Base-by-base conservation (phyloP, 2,329 filamentous ascomycete genomes). In the Pleurostoma richardsiae region DNA sequence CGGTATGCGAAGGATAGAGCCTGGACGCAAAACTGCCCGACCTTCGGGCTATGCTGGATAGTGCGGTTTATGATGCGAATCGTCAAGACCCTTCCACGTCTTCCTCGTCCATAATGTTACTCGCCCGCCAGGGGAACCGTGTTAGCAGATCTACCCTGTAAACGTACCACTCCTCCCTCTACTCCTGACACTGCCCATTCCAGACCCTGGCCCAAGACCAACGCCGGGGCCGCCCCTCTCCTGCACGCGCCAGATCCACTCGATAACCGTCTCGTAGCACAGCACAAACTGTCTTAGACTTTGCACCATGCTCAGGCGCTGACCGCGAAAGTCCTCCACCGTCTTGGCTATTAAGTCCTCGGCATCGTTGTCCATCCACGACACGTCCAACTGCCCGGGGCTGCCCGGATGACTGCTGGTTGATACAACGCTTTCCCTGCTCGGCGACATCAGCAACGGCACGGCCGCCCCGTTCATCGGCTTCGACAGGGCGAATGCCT, bases 261-360 rank as follows among this genome's bases (percentile, higher is more conserved):
- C 92, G 46, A 95, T 71, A 5, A 97, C 78, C 39, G 88, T 95
- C 71, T 99, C 94, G 65, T 99, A 99, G 66, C 94, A 99, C 31
- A 99, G 80, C 43, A 96, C 92, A 68, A 87, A 97, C 64, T 99
- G 94, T 50, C 89, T 77, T 48, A 97, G 70, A 58, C 87, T 96
- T 67, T 97, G 94, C 40, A 99, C 92, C 91, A 97, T 99, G 66
- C 90, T 96, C 26, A 96, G 70, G 54, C 94, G 76, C 69, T 99
- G 94, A 42, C 79, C 74, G 47, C 94, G 77, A 65, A 99, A 96
- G 57, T 96, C 90, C 56, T 94, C 87, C 2, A 99, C 92, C 0
- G 91, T 94, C 62, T 83, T 84, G 52, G 88, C 84, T 42, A 99
- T 83, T 49, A 97, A 67, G 63, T 99, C 94, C 2, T 88, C 61